Conservation (phyloP, 1,139 yeast genomes). For the Saccharomyces hybrid region DNA sequence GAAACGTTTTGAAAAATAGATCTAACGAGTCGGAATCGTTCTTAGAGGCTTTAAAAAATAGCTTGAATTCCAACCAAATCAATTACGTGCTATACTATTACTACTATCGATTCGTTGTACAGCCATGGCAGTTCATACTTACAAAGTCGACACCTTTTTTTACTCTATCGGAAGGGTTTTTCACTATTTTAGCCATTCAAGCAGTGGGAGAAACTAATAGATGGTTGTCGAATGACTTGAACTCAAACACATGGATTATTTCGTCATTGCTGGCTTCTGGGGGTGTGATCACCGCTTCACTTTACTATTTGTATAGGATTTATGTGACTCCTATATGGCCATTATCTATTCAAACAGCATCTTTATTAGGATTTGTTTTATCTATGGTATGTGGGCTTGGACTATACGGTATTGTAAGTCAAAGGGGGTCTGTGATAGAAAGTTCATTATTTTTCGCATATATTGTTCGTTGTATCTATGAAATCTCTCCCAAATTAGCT, state of each 20-base stretch:
- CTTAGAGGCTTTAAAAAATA: not conserved
- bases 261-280: constrained; percentile 69
- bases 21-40: not conserved
- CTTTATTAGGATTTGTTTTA: constrained; percentile 75
- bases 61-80: not conserved
- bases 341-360: constrained; percentile 66
- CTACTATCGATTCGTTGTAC: constrained; percentile 36
- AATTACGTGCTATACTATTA: constrained; percentile 18
- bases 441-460: constrained; percentile 80
- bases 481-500: constrained; percentile 77
- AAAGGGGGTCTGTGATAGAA: constrained; percentile 82
- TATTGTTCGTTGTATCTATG: constrained; percentile 85
- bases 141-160: constrained; percentile 81
- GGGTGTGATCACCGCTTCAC: constrained; percentile 62
- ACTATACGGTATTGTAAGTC: constrained; percentile 73
- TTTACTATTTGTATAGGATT: constrained; percentile 74
- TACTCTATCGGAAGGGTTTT: constrained; percentile 85
- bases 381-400: constrained; percentile 72
- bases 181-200: constrained; percentile 81
- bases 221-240: constrained; percentile 43
- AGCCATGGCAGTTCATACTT: constrained; percentile 63
- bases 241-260: constrained; percentile 65
- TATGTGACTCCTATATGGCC: constrained; percentile 63
- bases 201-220: constrained; percentile 78
- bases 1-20: constrained; percentile 16